Base-by-base conservation (phyloP, 192 early-diverging fungal genomes). In the Rhizoclosmatium sp. region DNA sequence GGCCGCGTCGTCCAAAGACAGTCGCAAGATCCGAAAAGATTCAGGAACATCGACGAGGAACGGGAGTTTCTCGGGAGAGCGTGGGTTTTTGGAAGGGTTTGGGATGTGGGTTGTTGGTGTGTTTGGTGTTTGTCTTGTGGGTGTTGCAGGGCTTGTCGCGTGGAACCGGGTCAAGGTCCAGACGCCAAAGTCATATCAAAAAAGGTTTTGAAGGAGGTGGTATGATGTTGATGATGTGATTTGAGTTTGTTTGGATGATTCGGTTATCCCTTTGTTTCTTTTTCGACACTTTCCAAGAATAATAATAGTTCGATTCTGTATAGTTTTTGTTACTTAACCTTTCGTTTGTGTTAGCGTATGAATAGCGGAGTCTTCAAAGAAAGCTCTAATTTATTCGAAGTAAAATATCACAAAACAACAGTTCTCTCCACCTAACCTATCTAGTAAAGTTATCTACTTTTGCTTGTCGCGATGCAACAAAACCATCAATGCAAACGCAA, bases 381-480 rank as follows among this genome's bases (percentile, higher is more conserved):
- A 31, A 31, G 0, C 31, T 31, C 31, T 31, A 31, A 31, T 31
- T 31, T 31, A 31, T 31, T 31, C 31, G 31, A 31, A 31, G 31
- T 31, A 64, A 64, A 64, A 64, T 64, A 39, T 41, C 61, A 64
- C 1, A 54, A 54, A 54, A 54, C 51, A 54, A 0, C 51, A 54
- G 51, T 54, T 16, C 16, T 7, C 51, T 54, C 9, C 51, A 54
- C 51, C 16, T 56, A 14, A 9, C 19, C 54, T 56, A 56, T 14
- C 19, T 56, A 56, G 9, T 56, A n/a, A 14, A 14, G 19, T 0
- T 1, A 65, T 0, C 23, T 65, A 73, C 23, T 73, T 56, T 44
- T 85, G 86, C 69, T 84, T 87, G 39, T 76, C 78, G 14, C 84
- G 49, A 65, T 87, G 82, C 41, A 76, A 48, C 40, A 54, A 12